Conservation (phyloP, 306 rosid genomes). For the Delonix regia region DNA sequence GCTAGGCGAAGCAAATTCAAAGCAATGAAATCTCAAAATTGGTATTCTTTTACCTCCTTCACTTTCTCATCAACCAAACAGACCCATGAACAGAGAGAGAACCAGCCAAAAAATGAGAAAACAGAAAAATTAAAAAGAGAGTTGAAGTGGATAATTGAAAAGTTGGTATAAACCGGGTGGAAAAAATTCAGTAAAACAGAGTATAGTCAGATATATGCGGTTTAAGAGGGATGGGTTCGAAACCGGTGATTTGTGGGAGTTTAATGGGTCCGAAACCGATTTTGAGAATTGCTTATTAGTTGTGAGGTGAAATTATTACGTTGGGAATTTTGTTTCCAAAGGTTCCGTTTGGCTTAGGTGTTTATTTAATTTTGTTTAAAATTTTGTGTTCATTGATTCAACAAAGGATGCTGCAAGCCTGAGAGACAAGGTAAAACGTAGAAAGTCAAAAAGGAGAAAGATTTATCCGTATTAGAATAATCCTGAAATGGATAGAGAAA, state of each 20-base stretch:
- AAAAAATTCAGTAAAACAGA: slow-evolving; percentile 8
- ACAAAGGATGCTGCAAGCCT: slow-evolving; percentile 37
- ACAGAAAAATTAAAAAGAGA: too few relatives aligned
- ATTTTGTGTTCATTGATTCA: slow-evolving; percentile 40
- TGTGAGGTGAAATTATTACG: background rate
- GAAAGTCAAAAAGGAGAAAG: slow-evolving; percentile 50
- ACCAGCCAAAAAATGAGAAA: background rate
- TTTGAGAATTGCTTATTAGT: background rate
- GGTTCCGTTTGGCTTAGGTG: slow-evolving; percentile 45
- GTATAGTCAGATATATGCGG: slow-evolving; percentile 19
- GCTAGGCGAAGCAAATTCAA: slow-evolving; percentile 18
- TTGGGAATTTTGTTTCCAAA: slow-evolving; percentile 34
- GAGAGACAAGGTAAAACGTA: slow-evolving; percentile 34
- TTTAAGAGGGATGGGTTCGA: slow-evolving; percentile 53
- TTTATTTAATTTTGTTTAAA: slow-evolving; percentile 2
- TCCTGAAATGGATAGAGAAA: background rate
- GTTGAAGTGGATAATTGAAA: slow-evolving; percentile 25
- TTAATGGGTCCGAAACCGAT: slow-evolving; percentile 54
- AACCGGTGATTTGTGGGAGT: slow-evolving; percentile 54
- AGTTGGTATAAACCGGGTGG: background rate
- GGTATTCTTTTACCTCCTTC: slow-evolving; percentile 25
- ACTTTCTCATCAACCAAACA: slow-evolving; percentile 44
- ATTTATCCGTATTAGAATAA: background rate
- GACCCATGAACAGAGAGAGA: slow-evolving; percentile 23
- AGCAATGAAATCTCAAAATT: slow-evolving; percentile 26